A percentile compares a stretch with the other conserved stretches of the same genome.
Conservation (phyloP, 257 asterid species). For the Solanum virginianum region DNA sequence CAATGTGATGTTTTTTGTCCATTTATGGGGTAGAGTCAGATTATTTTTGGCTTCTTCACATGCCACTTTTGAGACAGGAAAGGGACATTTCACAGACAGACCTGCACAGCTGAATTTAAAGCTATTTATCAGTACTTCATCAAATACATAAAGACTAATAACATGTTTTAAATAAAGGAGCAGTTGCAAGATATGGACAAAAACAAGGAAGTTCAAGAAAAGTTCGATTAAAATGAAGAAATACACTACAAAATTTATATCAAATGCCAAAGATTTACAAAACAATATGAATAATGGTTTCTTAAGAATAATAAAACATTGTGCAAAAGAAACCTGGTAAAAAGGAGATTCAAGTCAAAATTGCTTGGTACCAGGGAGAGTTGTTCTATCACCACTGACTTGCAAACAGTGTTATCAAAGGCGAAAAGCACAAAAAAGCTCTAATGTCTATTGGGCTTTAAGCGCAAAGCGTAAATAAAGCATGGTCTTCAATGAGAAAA, state of each 20-base stretch:
- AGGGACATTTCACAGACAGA: background rate
- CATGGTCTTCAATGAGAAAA: no score
- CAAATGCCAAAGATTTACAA: background rate
- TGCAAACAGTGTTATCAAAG: background rate
- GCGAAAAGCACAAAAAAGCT: no score
- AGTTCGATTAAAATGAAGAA: background rate
- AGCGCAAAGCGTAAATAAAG: no score
- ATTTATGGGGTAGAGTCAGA: conserved; percentile 3
- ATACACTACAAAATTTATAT: background rate
- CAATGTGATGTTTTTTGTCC: conserved; percentile 39
- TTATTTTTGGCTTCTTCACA: background rate
- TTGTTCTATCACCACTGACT: background rate
- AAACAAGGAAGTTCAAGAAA: background rate
- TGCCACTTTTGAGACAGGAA: background rate
- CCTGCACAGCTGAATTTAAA: background rate
- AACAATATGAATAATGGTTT: background rate
- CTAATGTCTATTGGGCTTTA: no score
- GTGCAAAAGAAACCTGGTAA: background rate
- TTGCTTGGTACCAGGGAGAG: background rate
- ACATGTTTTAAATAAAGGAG: background rate
- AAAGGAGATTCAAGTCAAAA: background rate
- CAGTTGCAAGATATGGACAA: background rate
- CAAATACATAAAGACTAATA: background rate
- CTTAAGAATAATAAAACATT: background rate
- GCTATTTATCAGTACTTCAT: background rate